Base-by-base conservation (phyloP, 495 filamentous ascomycete genomes). In the Daldinia caldariorum region DNA sequence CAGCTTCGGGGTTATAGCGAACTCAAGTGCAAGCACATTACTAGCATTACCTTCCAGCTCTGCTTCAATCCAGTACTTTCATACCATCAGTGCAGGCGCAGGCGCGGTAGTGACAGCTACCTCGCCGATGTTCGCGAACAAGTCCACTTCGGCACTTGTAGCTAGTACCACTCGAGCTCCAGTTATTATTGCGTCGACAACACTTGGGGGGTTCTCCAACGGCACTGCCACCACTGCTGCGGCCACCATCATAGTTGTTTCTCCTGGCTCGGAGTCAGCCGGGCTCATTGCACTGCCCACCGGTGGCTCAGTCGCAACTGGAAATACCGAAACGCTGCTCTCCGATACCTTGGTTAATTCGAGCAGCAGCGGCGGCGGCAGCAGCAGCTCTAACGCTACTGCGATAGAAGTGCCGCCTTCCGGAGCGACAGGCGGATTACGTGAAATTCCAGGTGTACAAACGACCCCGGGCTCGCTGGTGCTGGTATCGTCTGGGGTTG, bases 391-490 rank as follows among this genome's bases (percentile, higher is more conserved):
- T 6, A 35, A 5, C 9, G 6, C 34, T 7, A 35, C 34, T 7
- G 9, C 34, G 6, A 10, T 35, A 6, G 34, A 35, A 35, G 34
- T 10, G 41, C 10, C 16, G 6, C 16, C 16, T 20, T 18, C 41
- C 16, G 41, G 54, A 35, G 56, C 37, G 5, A 51, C 63, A 13
- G 45, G 63, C 26, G 35, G 26, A 1, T 49, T 35, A 29, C 58
- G 49, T 0, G 18, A 57, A 6, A 32, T 57, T n/a, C 54, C 54
- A 13, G 20, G 54, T 12, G 32, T 16, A 31, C 67, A 1, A 81
- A 72, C 0, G 75, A 76, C 32, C 72, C 75, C 9, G 79, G 20
- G 29, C 6, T 50, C 22, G 37, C 62, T 16, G 57, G 29, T 1
- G 22, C 64, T 18, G 37, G 18, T 31, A 51, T n/a, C 49, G 4